Percentiles rank a stretch among this genome's conserved stretches.
phyloP scores from a whole-genome alignment of 139 green algal genomes.

The Monoraphidium neglectum region DNA sequence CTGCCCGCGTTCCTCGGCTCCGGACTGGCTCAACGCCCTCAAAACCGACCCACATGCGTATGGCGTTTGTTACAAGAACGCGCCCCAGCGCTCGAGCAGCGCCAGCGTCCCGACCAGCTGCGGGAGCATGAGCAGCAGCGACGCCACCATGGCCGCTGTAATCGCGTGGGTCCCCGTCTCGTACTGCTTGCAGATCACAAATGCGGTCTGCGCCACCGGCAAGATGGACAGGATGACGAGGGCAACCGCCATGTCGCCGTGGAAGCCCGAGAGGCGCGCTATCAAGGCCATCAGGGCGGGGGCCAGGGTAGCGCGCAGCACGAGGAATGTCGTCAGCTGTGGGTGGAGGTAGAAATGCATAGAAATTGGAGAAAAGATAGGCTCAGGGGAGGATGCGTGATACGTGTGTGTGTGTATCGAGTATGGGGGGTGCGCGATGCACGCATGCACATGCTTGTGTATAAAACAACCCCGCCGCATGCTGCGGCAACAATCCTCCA shows the following conservation, averaged over 20 bases:
- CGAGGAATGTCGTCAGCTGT: conserved; percentile 17
- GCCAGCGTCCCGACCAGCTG: conserved; percentile 27
- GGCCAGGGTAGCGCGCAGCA: conserved; percentile 25
- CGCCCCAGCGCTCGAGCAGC: conserved; percentile 4
- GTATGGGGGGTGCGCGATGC: no score
- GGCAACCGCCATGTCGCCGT: conserved; percentile 13
- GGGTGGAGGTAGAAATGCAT: neutral
- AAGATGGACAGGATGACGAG: conserved; percentile 42
- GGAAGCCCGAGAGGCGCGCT: conserved; percentile 25
- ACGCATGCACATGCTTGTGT: no score
- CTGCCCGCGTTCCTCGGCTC: no score
- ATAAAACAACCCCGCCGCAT: no score
- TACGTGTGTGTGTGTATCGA: no score
- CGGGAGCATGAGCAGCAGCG: conserved; percentile 31
- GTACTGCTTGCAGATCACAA: conserved; percentile 45
- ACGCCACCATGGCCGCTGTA: conserved; percentile 18
- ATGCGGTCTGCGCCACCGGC: conserved; percentile 51
- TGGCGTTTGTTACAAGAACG: neutral
- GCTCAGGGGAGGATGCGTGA: no score
- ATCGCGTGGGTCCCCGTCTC: conserved; percentile 7
- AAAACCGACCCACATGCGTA: no score
- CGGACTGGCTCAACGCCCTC: no score
- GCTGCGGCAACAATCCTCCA: no score
- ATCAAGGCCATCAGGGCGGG: conserved; percentile 42
- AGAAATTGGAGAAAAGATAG: no score